Base-by-base conservation (phyloP, 2,329 filamentous ascomycete genomes). In the Colletotrichum gigasporum region DNA sequence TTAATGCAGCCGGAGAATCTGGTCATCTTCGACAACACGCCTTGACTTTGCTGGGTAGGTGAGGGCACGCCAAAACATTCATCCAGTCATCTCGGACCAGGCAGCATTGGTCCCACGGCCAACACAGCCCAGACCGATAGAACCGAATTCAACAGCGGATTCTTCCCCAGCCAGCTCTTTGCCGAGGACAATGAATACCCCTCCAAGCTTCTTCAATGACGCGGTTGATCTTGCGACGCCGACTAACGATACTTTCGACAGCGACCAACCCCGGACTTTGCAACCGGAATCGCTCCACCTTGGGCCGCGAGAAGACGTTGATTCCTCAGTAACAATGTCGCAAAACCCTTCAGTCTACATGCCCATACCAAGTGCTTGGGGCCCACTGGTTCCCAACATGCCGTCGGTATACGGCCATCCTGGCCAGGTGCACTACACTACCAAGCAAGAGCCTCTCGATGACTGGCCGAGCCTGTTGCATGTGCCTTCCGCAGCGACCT, bases 151-250 rank as follows among this genome's bases (percentile, higher is more conserved):
- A 30, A 30, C 57, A 12, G 30, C 26, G 41, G 30, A 14, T 32
- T 10, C 32, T n/a, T 14, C 11, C 10, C 24, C 18, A 18, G 32
- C 50, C 28, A 14, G 32, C n/a, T 30, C 30, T 18, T 20, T n/a
- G 24, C 24, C 39, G 37, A 18, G 22, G 50, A 62, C 53, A 28
- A 67, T 67, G 65, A 57, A 67, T 22, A 66, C 65, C 22, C 65
- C 65, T 34, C 58, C 63, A 14, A 62, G 59, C 24, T 67, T 67
- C 53, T 66, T 66, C 50, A 51, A 55, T 35, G 65, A 66, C 18
- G 65, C 65, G 35, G 65, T 65, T 42, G 63, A 58, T 59, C 44
- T 57, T 42, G 52, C 57, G 52, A 66, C 56, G 55, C 56, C 62
- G 47, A 61, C 51, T 63, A 63, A 65, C 50, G 44, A 65, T 35